Base-by-base conservation (phyloP, 2,329 filamentous ascomycete genomes). In the Bipolaris cookei region DNA sequence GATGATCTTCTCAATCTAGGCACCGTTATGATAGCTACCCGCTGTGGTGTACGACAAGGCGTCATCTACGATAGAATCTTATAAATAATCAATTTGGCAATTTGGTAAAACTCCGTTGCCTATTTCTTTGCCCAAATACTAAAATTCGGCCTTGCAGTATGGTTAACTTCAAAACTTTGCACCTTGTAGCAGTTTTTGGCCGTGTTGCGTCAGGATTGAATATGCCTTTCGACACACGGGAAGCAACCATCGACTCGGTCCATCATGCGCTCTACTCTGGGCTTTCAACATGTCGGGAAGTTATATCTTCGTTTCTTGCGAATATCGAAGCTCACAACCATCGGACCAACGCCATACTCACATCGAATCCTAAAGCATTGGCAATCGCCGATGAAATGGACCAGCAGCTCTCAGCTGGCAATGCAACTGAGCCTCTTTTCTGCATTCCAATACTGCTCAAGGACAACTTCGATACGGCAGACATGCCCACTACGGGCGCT, bases 391-490 rank as follows among this genome's bases (percentile, higher is more conserved):
- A 84, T 52, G 66, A 74, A 1, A 70, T 85, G 23, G 86, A 88
- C 65, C 59, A 64, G 10, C 66, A 69, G 11, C 70, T 86, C 6
- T 72, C 77, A 2, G 67, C 77, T 2, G 81, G 81, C 3, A 84
- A 86, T 66, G 75, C 77, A 21, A 81, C 80, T 0, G 82, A 80
- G 0, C 67, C 79, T 0, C 76, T 89, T 1, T 86, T 88, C 69
- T 87, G 86, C 66, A 78, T 89, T 16, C 86, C 87, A 0, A 71
- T 88, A 11, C 67, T 89, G 4, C 73, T 89, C 5, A 89, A 89
- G 69, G 87, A 89, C 72, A 89, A 88, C 66, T 87, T 82, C 66
- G 82, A 87, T 53, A 84, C 84, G 0, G 62, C 70, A 0, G 79
- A 81, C 18, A 81, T 86, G 72, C 81, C 81, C 41, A 89, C 86